Evolutionary conservation across 331 rosid species (phyloP).

Genomic region (Rosa hybrid): DNA sequence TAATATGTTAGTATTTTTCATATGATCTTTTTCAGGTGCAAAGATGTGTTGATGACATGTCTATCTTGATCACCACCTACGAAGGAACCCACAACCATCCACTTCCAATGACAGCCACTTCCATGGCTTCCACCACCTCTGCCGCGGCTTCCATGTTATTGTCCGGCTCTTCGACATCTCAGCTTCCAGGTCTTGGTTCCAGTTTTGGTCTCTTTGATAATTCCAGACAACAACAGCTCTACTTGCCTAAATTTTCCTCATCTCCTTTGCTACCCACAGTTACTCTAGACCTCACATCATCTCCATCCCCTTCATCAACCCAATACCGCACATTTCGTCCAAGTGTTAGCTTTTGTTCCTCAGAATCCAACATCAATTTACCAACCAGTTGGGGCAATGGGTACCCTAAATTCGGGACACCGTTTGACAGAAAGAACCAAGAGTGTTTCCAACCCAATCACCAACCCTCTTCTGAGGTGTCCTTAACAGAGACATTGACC

Average conservation of each 20-base stretch:
- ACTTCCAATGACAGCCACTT: constrained; percentile 55
- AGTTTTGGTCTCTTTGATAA: constrained; percentile 28
- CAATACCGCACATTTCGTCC: constrained; percentile 27
- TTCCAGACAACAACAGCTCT: constrained; percentile 32
- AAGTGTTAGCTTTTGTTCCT: constrained; percentile 35
- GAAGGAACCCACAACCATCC: constrained; percentile 76
- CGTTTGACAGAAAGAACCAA: constrained; percentile 25
- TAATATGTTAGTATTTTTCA: not conserved
- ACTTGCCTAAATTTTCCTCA: constrained; percentile 34
- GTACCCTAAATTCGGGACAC: constrained; percentile 27
- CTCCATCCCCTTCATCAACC: constrained; percentile 31
- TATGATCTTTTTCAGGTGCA: constrained; percentile 51
- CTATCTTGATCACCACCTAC: constrained; percentile 65
- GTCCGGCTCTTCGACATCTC: constrained; percentile 41
- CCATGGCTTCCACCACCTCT: constrained; percentile 64
- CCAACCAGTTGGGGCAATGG: constrained; percentile 25
- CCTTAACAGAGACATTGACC: constrained; percentile 44
- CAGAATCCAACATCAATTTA: constrained; percentile 27
- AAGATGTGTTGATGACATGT: constrained; percentile 61
- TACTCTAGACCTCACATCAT: constrained; percentile 57
- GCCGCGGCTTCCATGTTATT: constrained; percentile 61
- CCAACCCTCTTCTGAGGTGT: constrained; percentile 23
- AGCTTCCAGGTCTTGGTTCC: constrained; percentile 16
- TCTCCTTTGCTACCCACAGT: constrained; percentile 55
- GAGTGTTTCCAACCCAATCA: constrained; percentile 24